Evolutionary conservation across 139 green algal species (phyloP).

Genomic region (Asterochloris sp.): DNA sequence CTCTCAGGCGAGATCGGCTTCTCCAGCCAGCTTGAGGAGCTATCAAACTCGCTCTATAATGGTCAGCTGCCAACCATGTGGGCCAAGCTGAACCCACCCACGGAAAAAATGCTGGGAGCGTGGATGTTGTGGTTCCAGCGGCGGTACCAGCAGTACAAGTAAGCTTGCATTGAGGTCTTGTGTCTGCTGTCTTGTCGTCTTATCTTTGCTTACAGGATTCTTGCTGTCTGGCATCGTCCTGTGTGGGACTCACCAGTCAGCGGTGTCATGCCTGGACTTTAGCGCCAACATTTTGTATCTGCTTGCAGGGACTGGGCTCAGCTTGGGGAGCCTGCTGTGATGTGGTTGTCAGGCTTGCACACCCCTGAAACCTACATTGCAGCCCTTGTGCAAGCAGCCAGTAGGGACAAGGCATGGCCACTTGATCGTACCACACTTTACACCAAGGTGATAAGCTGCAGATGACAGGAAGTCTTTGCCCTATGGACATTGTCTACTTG

Average conservation of each 20-base stretch:
- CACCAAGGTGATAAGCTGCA: slow-evolving; percentile 68
- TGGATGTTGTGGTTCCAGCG: slow-evolving; percentile 84
- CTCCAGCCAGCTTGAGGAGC: slow-evolving; percentile 64
- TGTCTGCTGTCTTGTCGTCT: too few species aligned
- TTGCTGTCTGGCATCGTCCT: too few species aligned
- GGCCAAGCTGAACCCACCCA: slow-evolving; percentile 65
- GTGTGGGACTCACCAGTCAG: too few species aligned
- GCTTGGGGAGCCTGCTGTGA: slow-evolving; percentile 72
- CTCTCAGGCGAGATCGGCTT: slow-evolving; percentile 83
- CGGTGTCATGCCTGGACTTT: too few species aligned
- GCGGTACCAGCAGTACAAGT: slow-evolving; percentile 61
- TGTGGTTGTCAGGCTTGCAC: slow-evolving; percentile 83
- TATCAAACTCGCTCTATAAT: slow-evolving; percentile 69
- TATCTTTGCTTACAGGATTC: too few species aligned
- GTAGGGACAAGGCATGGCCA: slow-evolving; percentile 77
- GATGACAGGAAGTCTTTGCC: neutral
- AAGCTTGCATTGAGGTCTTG: too few species aligned
- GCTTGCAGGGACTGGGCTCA: slow-evolving; percentile 57
- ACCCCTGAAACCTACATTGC: slow-evolving; percentile 87
- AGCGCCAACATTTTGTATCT: neutral
- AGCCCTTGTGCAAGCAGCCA: slow-evolving; percentile 79
- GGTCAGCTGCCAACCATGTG: slow-evolving; percentile 74
- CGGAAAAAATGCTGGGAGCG: slow-evolving; percentile 70
- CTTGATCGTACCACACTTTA: slow-evolving; percentile 81
- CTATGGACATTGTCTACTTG: neutral